phyloP scores from a whole-genome alignment of 2,329 filamentous ascomycete genomes.

The Talaromyces sp. region DNA sequence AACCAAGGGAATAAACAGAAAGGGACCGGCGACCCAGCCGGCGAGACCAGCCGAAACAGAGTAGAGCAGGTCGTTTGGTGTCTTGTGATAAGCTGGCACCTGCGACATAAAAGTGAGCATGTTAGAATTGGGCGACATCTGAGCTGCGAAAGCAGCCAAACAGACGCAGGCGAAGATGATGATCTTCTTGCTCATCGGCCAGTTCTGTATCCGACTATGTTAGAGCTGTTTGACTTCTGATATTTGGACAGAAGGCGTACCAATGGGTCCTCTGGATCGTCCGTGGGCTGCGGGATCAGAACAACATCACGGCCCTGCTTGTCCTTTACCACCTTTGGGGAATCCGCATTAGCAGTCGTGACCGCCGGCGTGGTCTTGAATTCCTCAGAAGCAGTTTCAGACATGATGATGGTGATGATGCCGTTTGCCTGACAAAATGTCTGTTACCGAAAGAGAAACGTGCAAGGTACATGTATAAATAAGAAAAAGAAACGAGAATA shows the following conservation, averaged over 20 bases:
- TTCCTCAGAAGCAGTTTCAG: conserved; percentile 5
- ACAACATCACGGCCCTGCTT: conserved; percentile 8
- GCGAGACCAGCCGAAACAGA: conserved; percentile 17
- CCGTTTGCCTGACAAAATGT: neutral
- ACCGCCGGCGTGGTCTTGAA: neutral
- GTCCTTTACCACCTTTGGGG: conserved; percentile 2
- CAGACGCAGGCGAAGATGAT: conserved; percentile 13
- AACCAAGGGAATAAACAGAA: conserved; percentile 20
- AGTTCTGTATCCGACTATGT: conserved; percentile 6
- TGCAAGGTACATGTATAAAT: neutral
- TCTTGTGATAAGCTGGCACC: conserved; percentile 17
- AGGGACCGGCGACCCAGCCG: conserved; percentile 19
- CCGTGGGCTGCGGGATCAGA: conserved; percentile 5
- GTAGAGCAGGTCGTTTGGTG: conserved; percentile 7
- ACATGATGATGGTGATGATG: conserved; percentile 4
- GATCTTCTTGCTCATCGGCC: conserved; percentile 12
- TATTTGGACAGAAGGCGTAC: neutral
- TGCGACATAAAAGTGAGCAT: conserved; percentile 15
- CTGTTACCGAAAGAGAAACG: neutral
- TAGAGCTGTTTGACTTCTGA: neutral
- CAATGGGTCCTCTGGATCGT: conserved; percentile 10
- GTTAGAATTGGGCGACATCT: conserved; percentile 13
- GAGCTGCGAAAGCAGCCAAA: conserved; percentile 10
- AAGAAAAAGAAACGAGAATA: neutral
- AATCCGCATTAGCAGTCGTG: neutral